phyloP scores from a whole-genome alignment of 2,329 filamentous ascomycete species.

The Aspergillus aculeatus region DNA sequence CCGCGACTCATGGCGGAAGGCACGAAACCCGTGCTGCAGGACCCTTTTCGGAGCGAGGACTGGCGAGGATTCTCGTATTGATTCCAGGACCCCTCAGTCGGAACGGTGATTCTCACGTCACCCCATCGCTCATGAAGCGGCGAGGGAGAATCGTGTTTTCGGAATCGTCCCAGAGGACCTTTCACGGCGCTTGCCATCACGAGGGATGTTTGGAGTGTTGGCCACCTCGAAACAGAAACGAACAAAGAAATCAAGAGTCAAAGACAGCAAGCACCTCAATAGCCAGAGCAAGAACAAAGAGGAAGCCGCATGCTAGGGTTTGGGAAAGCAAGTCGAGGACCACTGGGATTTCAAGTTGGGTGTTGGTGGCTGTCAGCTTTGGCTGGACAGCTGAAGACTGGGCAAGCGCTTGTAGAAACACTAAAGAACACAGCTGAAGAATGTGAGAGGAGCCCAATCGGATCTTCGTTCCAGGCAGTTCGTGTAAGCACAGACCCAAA shows the following conservation, averaged over 20 bases:
- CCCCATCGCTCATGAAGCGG: conserved; percentile 41
- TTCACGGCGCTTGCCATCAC: conserved; percentile 32
- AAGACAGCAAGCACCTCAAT: background rate
- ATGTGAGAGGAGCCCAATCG: background rate
- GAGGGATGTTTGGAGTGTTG: background rate
- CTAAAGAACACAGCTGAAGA: background rate
- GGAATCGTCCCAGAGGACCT: conserved; percentile 32
- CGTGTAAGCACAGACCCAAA: background rate
- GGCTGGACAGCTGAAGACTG: background rate
- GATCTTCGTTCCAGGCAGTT: background rate
- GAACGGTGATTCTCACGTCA: conserved; percentile 38
- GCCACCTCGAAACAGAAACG: background rate
- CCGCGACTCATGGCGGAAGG: conserved; percentile 4
- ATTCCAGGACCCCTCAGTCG: conserved; percentile 41
- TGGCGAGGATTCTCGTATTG: conserved; percentile 32
- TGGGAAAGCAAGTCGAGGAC: background rate
- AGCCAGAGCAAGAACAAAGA: background rate
- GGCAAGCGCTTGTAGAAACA: background rate
- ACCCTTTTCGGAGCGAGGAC: conserved; percentile 9
- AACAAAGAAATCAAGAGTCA: background rate
- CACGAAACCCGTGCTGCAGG: background rate
- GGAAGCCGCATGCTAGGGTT: background rate
- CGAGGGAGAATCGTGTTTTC: conserved; percentile 26
- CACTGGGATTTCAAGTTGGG: background rate
- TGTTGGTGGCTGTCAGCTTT: background rate